Evolutionary conservation across 2,329 filamentous ascomycete genomes (phyloP), one percentile per base, ranked within the genome.

Genomic region (Fusarium praegraminearum): DNA sequence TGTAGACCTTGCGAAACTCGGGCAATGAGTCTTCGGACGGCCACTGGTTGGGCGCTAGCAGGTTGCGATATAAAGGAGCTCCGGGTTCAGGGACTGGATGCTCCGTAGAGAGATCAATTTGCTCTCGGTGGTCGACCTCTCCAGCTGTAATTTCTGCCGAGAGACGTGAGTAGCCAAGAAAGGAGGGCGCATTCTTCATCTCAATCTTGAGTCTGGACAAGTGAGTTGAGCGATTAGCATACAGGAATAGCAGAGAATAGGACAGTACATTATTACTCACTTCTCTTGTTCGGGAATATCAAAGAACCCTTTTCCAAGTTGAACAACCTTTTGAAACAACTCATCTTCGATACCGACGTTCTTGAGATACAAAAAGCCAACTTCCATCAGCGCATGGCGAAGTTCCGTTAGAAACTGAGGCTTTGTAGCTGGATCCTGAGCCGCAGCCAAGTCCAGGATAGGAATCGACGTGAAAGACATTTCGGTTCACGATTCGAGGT

Each of bases 281-380:
- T 97, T 97, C 79, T 96, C 92, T 71, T 91, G 89, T 65, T 83
- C 77, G 1, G 92, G 90, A 58, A 97, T 84, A 63, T 93, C 88
- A 74, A 97, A 97, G 79, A 97, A 96, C 0, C 81, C 83, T 56
- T 87, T 88, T 45, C 91, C 92, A 74, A 93, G 85, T 4, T 80
- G 75, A 55, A 93, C 89, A 28, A 95, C 92, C 65, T 85, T 80
- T 26, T 86, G 76, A 72, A 92, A 89, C 54, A 95, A 80, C 40
- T 86, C 82, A 18, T 90, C 85, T 7, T 90, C 83, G 52, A 95
- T 89, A 24, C 91, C 91, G 4, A 92, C 90, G 75, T 97, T 94
- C 76, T 90, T 91, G 65, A 97, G 86, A 76, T 97, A 97, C 24
- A 97, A 79, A 75, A 97, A 97, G 3, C 93, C 93, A n/a, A 97